A percentile compares a stretch with the other conserved stretches of the same genome.
phyloP scores from a whole-genome alignment of 805 yeast genomes.

The Alloascoidea hylecoeti region DNA sequence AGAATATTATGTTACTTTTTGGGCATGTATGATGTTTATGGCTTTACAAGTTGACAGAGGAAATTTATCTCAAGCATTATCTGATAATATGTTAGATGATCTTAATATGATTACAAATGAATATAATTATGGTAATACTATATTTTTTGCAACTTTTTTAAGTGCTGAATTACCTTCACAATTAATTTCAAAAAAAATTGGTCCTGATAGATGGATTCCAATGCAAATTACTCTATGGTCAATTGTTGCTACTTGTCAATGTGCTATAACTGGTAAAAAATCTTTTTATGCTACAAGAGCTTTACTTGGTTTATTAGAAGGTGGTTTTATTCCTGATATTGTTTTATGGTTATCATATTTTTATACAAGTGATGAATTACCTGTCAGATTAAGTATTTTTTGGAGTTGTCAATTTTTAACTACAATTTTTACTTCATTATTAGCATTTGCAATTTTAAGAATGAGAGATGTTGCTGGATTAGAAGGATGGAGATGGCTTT shows the following conservation, averaged over 20 bases:
- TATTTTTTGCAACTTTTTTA: constrained; percentile 39
- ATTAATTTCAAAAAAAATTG: constrained; percentile 43
- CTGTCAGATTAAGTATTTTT: constrained; percentile 33
- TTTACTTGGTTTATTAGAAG: constrained; percentile 32
- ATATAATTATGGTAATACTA: constrained; percentile 44
- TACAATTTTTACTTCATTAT: constrained; percentile 21
- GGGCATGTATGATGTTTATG: constrained; percentile 46
- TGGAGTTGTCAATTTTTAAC: constrained; percentile 31
- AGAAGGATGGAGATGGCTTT: constrained; percentile 44
- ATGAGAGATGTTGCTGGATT: constrained; percentile 23
- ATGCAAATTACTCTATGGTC: constrained; percentile 44
- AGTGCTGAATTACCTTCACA: constrained; percentile 57
- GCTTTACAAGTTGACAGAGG: constrained; percentile 46
- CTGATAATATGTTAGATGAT: constrained; percentile 41
- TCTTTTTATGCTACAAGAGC: constrained; percentile 37
- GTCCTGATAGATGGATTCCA: constrained; percentile 55
- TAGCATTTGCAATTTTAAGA: constrained; percentile 29
- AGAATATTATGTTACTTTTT: constrained; percentile 38
- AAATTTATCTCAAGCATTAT: constrained; percentile 40
- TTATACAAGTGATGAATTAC: constrained; percentile 46
- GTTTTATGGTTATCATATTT: constrained; percentile 37
- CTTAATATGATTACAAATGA: constrained; percentile 37
- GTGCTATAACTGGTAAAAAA: constrained; percentile 23
- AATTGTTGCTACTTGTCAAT: constrained; percentile 37
- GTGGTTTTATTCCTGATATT: constrained; percentile 40